Base-by-base conservation (phyloP, 352 stramenopile genomes). In the Globisporangium nodosum region DNA sequence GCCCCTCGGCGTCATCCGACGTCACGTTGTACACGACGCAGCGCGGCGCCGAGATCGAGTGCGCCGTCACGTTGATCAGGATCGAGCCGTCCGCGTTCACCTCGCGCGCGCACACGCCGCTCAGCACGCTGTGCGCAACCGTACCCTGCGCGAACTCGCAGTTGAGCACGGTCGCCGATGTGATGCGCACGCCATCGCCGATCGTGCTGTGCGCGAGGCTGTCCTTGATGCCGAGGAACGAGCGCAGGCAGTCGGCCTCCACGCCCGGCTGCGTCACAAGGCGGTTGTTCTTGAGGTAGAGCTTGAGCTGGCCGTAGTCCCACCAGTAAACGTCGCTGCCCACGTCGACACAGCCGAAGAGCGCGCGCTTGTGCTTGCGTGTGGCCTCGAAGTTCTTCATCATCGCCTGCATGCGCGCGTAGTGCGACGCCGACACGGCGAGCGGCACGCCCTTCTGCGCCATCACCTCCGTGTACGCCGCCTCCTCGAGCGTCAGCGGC, bases 1-100 rank as follows among this genome's bases (percentile, higher is more conserved):
- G 85, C 1, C 90, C 94, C 6, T 92, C 87, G 5, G 81, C 73
- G 21, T 91, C 81, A 31, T 98, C 90, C 56, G 83, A 96, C 37
- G 98, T 95, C 18, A 99, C 81, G 72, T 99, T 99, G 84, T 99
- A 99, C 54, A 98, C 72, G 30, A 99, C 96, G 60, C 88, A 96
- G 48, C 92, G 90, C 55, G 90, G 90, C 5, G 94, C 96, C n/a
- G 78, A 83, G 68, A 99, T 98, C 42, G 92, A 97, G 60, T 92
- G 94, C 13, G 96, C 96, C 13, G 95, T 98, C 51, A 98, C 97
- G 75, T 99, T 99, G 61, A 99, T 98, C 52, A 99, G 76, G 60
- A 99, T 98, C 54, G 92, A 98, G 56, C 93, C 91, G 56, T 98
- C 83, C 1, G 86, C 94, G 45, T 96, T 85, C 56, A 99, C 80